A percentile compares a stretch with the other conserved stretches of the same genome.
Evolutionary conservation across 2,329 filamentous ascomycete species (phyloP).

Genomic region (Alternaria brassicicola): DNA sequence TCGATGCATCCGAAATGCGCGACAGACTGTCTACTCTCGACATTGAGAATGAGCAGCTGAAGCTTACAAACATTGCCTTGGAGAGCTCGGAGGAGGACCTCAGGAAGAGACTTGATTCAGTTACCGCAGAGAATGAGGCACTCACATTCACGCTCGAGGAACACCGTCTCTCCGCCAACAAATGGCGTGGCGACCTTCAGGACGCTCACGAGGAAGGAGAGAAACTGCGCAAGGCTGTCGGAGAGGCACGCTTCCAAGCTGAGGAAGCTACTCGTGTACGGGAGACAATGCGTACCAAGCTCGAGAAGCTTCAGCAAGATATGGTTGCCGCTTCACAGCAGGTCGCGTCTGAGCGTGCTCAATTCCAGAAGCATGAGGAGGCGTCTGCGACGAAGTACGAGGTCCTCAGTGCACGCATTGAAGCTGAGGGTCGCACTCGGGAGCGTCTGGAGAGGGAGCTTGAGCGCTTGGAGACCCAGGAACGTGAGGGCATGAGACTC

Average conservation of each 20-base stretch:
- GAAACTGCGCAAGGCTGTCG: constrained; percentile 74
- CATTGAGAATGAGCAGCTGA: constrained; percentile 64
- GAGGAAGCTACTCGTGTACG: constrained; percentile 85
- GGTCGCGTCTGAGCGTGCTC: constrained; percentile 80
- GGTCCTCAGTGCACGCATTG: constrained; percentile 60
- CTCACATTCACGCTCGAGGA: constrained; percentile 68
- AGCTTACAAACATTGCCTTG: constrained; percentile 47
- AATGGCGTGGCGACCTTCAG: constrained; percentile 65
- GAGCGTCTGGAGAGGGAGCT: constrained; percentile 55
- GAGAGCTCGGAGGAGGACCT: constrained; percentile 53
- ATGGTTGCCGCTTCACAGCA: constrained; percentile 80
- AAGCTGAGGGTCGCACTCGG: constrained; percentile 51
- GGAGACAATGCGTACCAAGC: constrained; percentile 82
- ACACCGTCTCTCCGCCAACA: constrained; percentile 65
- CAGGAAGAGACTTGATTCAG: constrained; percentile 58
- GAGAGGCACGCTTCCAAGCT: constrained; percentile 75
- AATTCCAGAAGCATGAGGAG: constrained; percentile 72
- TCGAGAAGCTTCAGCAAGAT: constrained; percentile 84
- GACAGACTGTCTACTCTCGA: constrained; percentile 59
- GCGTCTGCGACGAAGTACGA: constrained; percentile 62
- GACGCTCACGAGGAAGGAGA: constrained; percentile 61
- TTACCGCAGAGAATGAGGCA: constrained; percentile 65
- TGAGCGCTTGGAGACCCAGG: constrained; percentile 58
- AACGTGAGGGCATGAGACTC: constrained; percentile 77
- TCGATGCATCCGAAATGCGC: constrained; percentile 54